Conservation (phyloP, 495 filamentous ascomycete species). For the Tuber calosporum region DNA sequence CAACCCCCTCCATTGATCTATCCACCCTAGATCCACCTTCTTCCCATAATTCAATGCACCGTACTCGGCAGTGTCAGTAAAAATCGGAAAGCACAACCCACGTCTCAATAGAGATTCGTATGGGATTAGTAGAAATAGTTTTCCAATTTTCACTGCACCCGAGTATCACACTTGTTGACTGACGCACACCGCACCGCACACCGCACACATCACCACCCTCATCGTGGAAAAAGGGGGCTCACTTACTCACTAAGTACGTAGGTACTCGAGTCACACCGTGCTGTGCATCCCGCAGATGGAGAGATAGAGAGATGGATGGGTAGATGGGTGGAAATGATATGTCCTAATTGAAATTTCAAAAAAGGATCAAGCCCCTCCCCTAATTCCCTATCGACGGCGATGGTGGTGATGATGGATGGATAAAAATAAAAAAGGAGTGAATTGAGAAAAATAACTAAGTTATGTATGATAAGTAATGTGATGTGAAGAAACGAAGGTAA, state of each 20-base stretch:
- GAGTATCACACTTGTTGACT: slow-evolving; percentile 2
- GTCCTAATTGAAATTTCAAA: slow-evolving; percentile 2
- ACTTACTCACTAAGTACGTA: neutral
- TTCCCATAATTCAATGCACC: neutral
- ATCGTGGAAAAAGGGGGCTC: neutral
- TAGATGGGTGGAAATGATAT: neutral
- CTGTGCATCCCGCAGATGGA: neutral
- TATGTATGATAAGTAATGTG: neutral
- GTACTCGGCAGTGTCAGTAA: neutral
- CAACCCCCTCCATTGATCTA: neutral
- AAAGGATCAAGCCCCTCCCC: neutral
- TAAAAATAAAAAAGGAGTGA: neutral
- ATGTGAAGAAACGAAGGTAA: neutral
- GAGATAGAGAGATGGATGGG: neutral
- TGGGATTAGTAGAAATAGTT: neutral
- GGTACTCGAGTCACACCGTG: neutral
- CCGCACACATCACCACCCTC: neutral
- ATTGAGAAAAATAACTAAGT: neutral
- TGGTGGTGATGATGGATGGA: neutral
- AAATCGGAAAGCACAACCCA: neutral
- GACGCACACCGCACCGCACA: neutral
- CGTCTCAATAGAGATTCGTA: neutral
- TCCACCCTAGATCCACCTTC: neutral
- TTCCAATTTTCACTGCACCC: slow-evolving; percentile 3
- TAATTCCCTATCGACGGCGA: neutral